Evolutionary conservation across 768 basidiomycete species (phyloP).

Genomic region (Phaeotremella skinneri): DNA sequence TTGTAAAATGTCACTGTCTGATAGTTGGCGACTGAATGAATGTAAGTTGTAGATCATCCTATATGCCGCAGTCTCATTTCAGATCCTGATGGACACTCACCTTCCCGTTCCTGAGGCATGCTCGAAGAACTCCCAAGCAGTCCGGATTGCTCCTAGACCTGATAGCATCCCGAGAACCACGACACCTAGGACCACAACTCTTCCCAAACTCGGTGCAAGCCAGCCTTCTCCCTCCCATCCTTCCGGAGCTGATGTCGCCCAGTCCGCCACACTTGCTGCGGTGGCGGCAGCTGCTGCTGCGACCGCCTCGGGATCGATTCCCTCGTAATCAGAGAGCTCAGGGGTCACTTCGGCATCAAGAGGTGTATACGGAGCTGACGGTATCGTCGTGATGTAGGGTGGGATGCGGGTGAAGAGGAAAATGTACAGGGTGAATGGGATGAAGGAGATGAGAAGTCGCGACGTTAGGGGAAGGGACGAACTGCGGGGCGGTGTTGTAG

Average conservation of each 20-base stretch:
- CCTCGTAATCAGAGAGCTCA: slow-evolving; percentile 13
- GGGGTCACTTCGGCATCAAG: slow-evolving; percentile 7
- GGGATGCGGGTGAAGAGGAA: slow-evolving; percentile 50
- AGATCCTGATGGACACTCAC: slow-evolving; percentile 14
- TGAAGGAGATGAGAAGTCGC: slow-evolving; percentile 42
- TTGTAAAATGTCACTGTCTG: slow-evolving; percentile 40
- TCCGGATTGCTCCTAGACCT: slow-evolving; percentile 49
- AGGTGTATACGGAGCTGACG: slow-evolving; percentile 6
- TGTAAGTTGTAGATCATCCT: too few species aligned
- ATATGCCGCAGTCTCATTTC: not conserved
- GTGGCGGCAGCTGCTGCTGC: not conserved
- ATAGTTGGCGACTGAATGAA: slow-evolving; percentile 27
- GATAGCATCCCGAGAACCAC: slow-evolving; percentile 41
- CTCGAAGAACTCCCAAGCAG: slow-evolving; percentile 47
- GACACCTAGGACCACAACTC: slow-evolving; percentile 47
- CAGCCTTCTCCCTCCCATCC: slow-evolving; percentile 43
- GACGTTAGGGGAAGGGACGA: slow-evolving; percentile 31
- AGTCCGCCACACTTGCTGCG: slow-evolving; percentile 20
- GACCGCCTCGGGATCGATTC: slow-evolving; percentile 13
- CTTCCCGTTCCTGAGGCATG: slow-evolving; percentile 27
- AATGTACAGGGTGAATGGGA: slow-evolving; percentile 49
- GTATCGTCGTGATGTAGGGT: slow-evolving; percentile 45
- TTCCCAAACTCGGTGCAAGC: slow-evolving; percentile 46
- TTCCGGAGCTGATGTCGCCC: slow-evolving; percentile 32
- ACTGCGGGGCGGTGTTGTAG: slow-evolving; percentile 18